These are phyloP conservation scores for Aspergillus aculeatus DNA, from an alignment of 2,329 filamentous ascomycete species.

Conservation along the genomic window DNA sequence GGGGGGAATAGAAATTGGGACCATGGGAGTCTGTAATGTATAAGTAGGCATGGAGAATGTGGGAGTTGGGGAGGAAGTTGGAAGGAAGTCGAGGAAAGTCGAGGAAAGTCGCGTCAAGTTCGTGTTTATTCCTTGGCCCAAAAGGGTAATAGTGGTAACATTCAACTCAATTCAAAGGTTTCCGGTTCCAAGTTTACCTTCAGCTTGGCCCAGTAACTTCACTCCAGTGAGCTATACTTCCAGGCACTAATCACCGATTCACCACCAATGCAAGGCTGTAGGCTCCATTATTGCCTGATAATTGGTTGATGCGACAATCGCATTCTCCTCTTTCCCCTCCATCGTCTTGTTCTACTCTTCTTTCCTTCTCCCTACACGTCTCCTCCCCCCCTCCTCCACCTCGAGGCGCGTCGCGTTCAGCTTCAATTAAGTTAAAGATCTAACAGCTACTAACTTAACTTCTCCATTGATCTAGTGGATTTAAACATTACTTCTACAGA, in stretches of 20 bases:
- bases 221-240: background rate
- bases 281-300: slow-evolving; percentile 1
- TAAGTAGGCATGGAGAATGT: slow-evolving; percentile 6
- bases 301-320: background rate
- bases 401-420: slow-evolving; percentile 4
- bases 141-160: background rate
- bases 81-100: no score
- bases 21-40: background rate
- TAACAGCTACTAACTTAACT: background rate
- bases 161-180: background rate
- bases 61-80: background rate
- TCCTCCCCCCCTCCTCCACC: background rate
- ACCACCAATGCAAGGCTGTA: slow-evolving; percentile 2
- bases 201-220: no score
- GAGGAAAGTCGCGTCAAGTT: slow-evolving; percentile 13
- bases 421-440: background rate
- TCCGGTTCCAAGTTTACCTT: no score
- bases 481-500: background rate
- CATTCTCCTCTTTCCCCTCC: background rate
- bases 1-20: background rate
- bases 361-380: background rate
- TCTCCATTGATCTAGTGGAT: background rate
- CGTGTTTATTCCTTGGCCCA: slow-evolving; percentile 8
- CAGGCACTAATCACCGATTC: background rate
- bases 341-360: background rate